These are phyloP conservation scores for Saxispiralis lemnorum DNA, from an alignment of 495 filamentous ascomycete genomes.

Conservation along the genomic window DNA sequence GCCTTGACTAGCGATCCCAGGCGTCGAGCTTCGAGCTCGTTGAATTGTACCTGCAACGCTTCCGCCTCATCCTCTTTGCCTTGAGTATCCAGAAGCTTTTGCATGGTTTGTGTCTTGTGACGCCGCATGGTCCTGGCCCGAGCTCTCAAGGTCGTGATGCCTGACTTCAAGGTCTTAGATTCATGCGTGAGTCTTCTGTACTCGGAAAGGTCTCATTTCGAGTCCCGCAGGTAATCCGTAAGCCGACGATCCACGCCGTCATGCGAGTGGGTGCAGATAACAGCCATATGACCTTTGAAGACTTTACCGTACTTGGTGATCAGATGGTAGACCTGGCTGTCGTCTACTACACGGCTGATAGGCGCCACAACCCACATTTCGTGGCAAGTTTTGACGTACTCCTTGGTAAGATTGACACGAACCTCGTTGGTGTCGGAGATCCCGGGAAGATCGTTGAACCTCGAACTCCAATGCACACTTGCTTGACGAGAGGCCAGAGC, in stretches of 20 bases:
- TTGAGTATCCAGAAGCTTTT: neutral
- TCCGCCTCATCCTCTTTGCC: neutral
- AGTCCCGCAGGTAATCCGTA: neutral
- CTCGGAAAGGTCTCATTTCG: neutral
- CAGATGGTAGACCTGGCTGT: neutral
- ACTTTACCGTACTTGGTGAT: constrained; percentile 2
- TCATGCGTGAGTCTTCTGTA: neutral
- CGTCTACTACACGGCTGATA: neutral
- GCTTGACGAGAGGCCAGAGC: constrained; percentile 9
- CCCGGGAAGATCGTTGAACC: constrained; percentile 9
- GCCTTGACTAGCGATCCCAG: constrained; percentile 4
- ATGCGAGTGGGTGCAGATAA: constrained; percentile 5
- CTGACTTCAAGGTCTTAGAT: neutral
- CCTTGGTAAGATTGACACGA: neutral
- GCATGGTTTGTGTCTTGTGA: neutral
- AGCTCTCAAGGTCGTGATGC: neutral
- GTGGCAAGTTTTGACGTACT: constrained; percentile 7
- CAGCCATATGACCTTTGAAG: neutral
- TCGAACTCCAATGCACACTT: constrained; percentile 4
- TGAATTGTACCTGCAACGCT: neutral
- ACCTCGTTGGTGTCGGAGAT: constrained; percentile 8
- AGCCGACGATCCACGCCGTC: constrained; percentile 1
- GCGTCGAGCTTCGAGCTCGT: neutral
- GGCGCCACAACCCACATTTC: constrained; percentile 5
- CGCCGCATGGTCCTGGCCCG: too few species aligned